These are phyloP conservation scores for Malus sieversii DNA, from an alignment of 306 rosid species.

Conservation along the genomic window DNA sequence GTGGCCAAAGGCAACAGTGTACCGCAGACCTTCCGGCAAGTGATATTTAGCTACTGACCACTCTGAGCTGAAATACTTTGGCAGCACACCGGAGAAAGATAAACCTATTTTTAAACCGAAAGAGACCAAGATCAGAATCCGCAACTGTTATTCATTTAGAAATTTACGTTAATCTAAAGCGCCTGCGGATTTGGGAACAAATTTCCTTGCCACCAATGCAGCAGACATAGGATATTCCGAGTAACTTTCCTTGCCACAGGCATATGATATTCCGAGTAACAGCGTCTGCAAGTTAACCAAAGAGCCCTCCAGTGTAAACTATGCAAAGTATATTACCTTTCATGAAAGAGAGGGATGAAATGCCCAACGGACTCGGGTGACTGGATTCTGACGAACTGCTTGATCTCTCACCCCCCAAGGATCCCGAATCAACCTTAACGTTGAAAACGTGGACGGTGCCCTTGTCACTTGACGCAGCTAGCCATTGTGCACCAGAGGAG, in stretches of 20 bases:
- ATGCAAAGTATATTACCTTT: not conserved
- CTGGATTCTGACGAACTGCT: too few species aligned
- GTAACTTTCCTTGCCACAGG: not conserved
- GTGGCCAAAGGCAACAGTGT: slow-evolving; percentile 68
- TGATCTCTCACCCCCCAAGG: too few species aligned
- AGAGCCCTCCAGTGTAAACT: not conserved
- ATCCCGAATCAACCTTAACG: too few species aligned
- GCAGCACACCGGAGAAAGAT: slow-evolving; percentile 56
- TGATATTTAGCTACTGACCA: slow-evolving; percentile 78
- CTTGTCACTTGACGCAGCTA: too few species aligned
- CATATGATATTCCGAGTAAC: not conserved
- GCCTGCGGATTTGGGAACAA: not conserved
- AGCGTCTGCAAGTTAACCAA: not conserved
- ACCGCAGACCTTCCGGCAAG: slow-evolving; percentile 38
- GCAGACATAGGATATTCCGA: too few species aligned
- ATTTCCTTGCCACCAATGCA: too few species aligned
- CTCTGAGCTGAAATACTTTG: slow-evolving; percentile 76
- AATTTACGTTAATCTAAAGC: not conserved
- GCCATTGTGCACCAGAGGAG: too few species aligned
- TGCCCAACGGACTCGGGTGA: too few species aligned
- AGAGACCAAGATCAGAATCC: not conserved
- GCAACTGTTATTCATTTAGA: not conserved
- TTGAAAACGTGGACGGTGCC: too few species aligned
- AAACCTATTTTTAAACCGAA: not conserved
- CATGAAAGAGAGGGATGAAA: too few species aligned